Evolutionary conservation across 257 asterid species (phyloP), one percentile per base, ranked within the genome.

Genomic region (Cordia subcordata): DNA sequence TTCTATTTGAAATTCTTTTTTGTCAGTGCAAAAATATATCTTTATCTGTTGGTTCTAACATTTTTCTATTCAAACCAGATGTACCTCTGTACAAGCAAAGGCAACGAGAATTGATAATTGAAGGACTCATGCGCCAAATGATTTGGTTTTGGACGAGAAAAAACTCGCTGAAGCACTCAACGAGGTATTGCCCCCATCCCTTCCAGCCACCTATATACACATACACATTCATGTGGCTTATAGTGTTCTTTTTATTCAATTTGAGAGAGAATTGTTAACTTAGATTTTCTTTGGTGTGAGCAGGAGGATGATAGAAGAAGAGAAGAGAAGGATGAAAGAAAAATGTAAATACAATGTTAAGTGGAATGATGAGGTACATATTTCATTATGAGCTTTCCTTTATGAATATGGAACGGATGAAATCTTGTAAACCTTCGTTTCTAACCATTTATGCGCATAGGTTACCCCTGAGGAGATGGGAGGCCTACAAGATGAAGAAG

Each of bases 51-150:
- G 49, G 55, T 16, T 51, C 32, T 23, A 19, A 16, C 11, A 11
- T 4, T 68, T 23, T n/a, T 32, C 10, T 47, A 19, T 50, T 15
- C 39, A 40, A 51, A 68, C 57, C 81, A 88, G 98, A 80, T 33
- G 55, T 72, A 58, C 74, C 81, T n/a, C n/a, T 42, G 77, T 75
- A 14, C 81, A 79, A 60, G 38, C 64, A 22, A 96, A 86, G 75
- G 91, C 80, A 72, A 86, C 71, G 84, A 78, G 69, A 58, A 72
- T 77, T n/a, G 94, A 94, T 11, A 82, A 89, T 0, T 92, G 99
- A 97, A 97, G 99, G 60, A 65, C 94, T 40, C 97, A 92, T 60
- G 81, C 80, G 51, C 96, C 99, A 13, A 94, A 81, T 11, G 97
- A 86, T 82, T 60, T 88, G 69, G 85, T 84, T 67, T 42, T 92